A percentile compares a stretch with the other conserved stretches of the same genome.
Conservation (phyloP, 2,329 filamentous ascomycete species). For the Penicillium sclerotiorum region DNA sequence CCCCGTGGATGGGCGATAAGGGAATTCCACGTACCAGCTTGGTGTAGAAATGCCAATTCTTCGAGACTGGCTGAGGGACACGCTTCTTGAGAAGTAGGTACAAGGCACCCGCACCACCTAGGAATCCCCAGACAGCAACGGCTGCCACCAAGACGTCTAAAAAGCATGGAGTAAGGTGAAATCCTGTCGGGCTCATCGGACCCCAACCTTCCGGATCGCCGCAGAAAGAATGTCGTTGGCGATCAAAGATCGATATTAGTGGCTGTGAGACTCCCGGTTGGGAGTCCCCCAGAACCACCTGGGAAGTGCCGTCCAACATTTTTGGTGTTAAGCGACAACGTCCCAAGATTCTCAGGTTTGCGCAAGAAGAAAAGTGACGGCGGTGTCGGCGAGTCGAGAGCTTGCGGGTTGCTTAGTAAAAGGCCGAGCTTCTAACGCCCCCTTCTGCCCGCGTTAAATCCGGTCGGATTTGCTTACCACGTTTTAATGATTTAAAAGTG, state of each 20-base stretch:
- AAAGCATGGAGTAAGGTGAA: slow-evolving; percentile 97
- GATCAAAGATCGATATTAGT: slow-evolving; percentile 28
- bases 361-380: background rate
- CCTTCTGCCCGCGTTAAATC: no score
- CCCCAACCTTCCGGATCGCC: slow-evolving; percentile 94
- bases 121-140: slow-evolving; percentile 76
- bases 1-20: background rate
- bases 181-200: slow-evolving; percentile 80
- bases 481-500: background rate
- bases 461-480: slow-evolving; percentile 4
- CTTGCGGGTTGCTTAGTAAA: slow-evolving; percentile 11
- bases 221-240: slow-evolving; percentile 70
- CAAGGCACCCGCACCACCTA: slow-evolving; percentile 75
- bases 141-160: slow-evolving; percentile 84
- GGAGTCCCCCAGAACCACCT: slow-evolving; percentile 36
- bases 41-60: slow-evolving; percentile 89
- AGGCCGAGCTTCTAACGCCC: slow-evolving; percentile 2
- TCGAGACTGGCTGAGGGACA: slow-evolving; percentile 67
- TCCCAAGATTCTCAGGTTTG: slow-evolving; percentile 21
- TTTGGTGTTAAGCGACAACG: slow-evolving; percentile 27
- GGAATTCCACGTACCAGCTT: slow-evolving; percentile 71
- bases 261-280: slow-evolving; percentile 32
- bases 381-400: slow-evolving; percentile 1
- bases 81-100: slow-evolving; percentile 77
- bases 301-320: slow-evolving; percentile 40